Evolutionary conservation across 306 rosid species (phyloP).

Genomic region (Begonia fuchsioides): DNA sequence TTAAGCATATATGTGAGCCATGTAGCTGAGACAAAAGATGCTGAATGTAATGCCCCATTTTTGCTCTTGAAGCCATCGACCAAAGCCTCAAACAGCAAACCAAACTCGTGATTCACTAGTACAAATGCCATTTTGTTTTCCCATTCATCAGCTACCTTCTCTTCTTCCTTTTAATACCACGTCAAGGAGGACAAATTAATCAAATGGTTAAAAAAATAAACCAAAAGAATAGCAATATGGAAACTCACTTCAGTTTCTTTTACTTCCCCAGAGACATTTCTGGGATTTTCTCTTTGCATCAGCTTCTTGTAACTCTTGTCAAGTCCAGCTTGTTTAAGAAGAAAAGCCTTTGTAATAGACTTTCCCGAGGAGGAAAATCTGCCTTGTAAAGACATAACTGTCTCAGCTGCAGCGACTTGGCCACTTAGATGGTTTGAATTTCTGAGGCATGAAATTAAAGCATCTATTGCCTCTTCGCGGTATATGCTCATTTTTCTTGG

Average conservation of each 20-base stretch:
- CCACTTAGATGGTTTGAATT: constrained; percentile 46
- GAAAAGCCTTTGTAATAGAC: constrained; percentile 49
- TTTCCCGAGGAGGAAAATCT: constrained; percentile 49
- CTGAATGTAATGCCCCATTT: constrained; percentile 39
- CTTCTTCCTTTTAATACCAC: constrained; percentile 47
- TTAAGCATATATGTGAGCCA: constrained; percentile 76
- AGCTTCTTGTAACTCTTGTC: constrained; percentile 28
- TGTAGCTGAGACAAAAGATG: constrained; percentile 63
- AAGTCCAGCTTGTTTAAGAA: constrained; percentile 68
- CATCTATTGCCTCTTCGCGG: constrained; percentile 86
- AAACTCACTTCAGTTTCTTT: constrained; percentile 37
- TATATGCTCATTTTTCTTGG: constrained; percentile 90
- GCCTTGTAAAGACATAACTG: constrained; percentile 69
- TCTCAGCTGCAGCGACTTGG: constrained; percentile 71
- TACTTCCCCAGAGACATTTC: constrained; percentile 22
- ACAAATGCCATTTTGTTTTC: constrained; percentile 73
- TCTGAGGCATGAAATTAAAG: constrained; percentile 66
- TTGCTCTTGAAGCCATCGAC: constrained; percentile 75
- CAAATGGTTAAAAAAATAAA: background rate
- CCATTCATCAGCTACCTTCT: constrained; percentile 63
- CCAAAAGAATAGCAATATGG: background rate
- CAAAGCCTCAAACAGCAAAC: constrained; percentile 71
- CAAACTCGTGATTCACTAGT: constrained; percentile 75
- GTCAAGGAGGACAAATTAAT: constrained; percentile 9
- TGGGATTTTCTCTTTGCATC: constrained; percentile 30